Conservation (phyloP, 2,329 filamentous ascomycete species). For the Penicillium sp. region DNA sequence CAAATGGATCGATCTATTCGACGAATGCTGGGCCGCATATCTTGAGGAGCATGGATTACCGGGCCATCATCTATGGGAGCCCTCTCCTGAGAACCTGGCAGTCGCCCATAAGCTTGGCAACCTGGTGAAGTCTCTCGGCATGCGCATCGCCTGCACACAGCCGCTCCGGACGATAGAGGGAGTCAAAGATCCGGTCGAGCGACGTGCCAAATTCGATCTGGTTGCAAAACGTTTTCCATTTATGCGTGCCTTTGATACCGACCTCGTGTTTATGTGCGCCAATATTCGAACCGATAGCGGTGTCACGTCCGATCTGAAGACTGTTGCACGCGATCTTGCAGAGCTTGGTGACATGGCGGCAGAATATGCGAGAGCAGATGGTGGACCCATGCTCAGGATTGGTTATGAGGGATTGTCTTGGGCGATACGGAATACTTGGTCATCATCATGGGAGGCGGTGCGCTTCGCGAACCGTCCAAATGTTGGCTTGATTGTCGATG, state of each 20-base stretch:
- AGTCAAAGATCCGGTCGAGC: slow-evolving; percentile 29
- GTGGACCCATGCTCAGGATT: slow-evolving; percentile 31
- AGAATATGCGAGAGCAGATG: slow-evolving; percentile 27
- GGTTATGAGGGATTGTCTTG: slow-evolving; percentile 38
- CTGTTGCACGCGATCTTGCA: slow-evolving; percentile 32
- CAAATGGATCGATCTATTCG: slow-evolving; percentile 36
- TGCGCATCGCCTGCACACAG: slow-evolving; percentile 36
- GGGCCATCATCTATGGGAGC: slow-evolving; percentile 30
- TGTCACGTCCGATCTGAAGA: slow-evolving; percentile 33
- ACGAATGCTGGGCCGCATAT: slow-evolving; percentile 38
- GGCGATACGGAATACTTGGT: slow-evolving; percentile 37
- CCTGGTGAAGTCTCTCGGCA: slow-evolving; percentile 32
- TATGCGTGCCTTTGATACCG: slow-evolving; percentile 38
- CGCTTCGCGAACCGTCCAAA: slow-evolving; percentile 34
- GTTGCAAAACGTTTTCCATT: slow-evolving; percentile 38
- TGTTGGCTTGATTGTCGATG: slow-evolving; percentile 35
- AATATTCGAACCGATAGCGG: slow-evolving; percentile 32
- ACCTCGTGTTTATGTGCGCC: slow-evolving; percentile 39
- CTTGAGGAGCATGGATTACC: slow-evolving; percentile 29
- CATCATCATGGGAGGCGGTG: slow-evolving; percentile 35
- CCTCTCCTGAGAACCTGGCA: slow-evolving; percentile 27
- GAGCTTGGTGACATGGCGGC: slow-evolving; percentile 36
- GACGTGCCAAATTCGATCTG: slow-evolving; percentile 23
- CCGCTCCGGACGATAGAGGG: slow-evolving; percentile 36
- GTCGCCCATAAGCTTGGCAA: slow-evolving; percentile 30